These are phyloP conservation scores for Paramecium pentaurelia DNA, from an alignment of 73 alveolate genomes.

Conservation along the genomic window DNA sequence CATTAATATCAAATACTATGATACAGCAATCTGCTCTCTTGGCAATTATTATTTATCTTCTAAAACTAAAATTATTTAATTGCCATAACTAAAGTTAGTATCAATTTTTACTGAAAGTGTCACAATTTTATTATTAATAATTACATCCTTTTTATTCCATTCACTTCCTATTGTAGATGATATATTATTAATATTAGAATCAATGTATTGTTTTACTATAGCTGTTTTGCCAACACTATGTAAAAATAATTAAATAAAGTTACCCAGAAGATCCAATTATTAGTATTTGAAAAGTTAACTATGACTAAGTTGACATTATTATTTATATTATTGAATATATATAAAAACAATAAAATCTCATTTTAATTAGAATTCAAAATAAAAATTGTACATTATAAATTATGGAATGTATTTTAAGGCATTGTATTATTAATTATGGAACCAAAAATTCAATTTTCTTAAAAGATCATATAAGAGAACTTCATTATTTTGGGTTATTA, in stretches of 20 bases:
- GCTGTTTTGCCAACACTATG: not conserved
- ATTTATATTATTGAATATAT: not conserved
- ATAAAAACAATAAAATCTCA: too few relatives aligned
- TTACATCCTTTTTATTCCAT: not conserved
- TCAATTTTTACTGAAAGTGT: not conserved
- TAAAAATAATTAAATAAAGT: not conserved
- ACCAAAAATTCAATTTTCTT: not conserved
- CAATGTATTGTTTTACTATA: not conserved
- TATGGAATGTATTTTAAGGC: not conserved
- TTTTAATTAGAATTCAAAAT: too few relatives aligned
- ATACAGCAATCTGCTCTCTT: not conserved
- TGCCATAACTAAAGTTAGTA: not conserved
- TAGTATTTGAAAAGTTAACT: not conserved
- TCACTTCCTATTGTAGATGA: not conserved
- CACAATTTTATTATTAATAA: not conserved
- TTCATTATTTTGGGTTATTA: too few relatives aligned
- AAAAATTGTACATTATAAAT: too few relatives aligned
- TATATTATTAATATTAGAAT: not conserved
- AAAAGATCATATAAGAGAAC: too few relatives aligned
- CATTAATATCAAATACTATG: not conserved
- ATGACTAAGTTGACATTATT: not conserved
- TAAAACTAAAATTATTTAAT: too few relatives aligned
- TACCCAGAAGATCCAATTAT: not conserved
- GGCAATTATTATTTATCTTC: too few relatives aligned
- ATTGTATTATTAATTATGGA: too few relatives aligned